These are phyloP conservation scores for Taphrina flavorubra DNA, from an alignment of 1,139 yeast genomes.

Conservation along the genomic window DNA sequence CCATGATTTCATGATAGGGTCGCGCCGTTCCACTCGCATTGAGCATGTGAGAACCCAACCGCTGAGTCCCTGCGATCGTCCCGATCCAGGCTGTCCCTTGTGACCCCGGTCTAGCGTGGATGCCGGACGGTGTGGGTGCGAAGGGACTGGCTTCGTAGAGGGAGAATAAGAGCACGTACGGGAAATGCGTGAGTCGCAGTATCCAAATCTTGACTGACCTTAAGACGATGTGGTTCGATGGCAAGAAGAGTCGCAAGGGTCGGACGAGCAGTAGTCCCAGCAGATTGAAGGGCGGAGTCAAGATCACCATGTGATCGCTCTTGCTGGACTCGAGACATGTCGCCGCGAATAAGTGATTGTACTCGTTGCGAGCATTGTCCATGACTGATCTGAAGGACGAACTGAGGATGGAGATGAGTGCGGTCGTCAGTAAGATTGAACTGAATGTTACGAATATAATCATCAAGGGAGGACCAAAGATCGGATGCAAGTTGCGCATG, in stretches of 20 bases:
- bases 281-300: conserved; percentile 52
- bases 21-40: background rate
- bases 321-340: conserved; percentile 47
- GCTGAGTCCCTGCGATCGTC: background rate
- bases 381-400: conserved; percentile 50
- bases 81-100: background rate
- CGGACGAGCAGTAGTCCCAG: conserved; percentile 48
- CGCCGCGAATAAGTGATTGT: conserved; percentile 24
- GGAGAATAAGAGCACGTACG: conserved; percentile 49
- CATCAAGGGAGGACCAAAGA: conserved; percentile 52
- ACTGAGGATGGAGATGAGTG: conserved; percentile 51
- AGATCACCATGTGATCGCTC: conserved; percentile 51
- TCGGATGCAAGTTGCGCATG: conserved; percentile 49
- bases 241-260: conserved; percentile 49
- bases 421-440: conserved; percentile 50
- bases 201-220: conserved; percentile 47
- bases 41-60: background rate
- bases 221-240: conserved; percentile 47
- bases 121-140: conserved; percentile 21
- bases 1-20: background rate
- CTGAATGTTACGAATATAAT: conserved; percentile 47
- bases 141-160: conserved; percentile 46
- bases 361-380: conserved; percentile 49
- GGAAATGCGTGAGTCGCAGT: conserved; percentile 50
- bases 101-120: background rate